A percentile compares a stretch with the other conserved stretches of the same genome.
Conservation (phyloP, 148 eudicot species). For the Amaranthus hypochondriacus region DNA sequence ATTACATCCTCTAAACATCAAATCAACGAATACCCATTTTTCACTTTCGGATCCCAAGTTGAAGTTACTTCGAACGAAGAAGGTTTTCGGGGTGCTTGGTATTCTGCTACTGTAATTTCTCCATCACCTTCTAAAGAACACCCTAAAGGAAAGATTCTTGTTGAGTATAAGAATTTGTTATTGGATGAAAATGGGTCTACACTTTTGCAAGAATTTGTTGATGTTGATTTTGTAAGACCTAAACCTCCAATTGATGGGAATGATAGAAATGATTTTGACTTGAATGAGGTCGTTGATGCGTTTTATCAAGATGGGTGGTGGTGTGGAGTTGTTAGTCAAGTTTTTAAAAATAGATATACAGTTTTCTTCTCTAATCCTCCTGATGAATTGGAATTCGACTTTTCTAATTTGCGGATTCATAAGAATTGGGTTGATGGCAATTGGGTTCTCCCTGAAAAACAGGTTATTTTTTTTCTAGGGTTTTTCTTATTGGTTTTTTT, state of each 20-base stretch:
- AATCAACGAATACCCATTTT: neutral
- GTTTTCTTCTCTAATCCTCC: constrained; percentile 25
- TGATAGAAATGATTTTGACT: constrained; percentile 6
- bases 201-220: constrained; percentile 22
- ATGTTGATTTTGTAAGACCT: constrained; percentile 20
- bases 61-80: constrained; percentile 55
- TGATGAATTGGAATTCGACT: constrained; percentile 16
- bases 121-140: neutral
- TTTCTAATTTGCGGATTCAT: constrained; percentile 24
- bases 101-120: constrained; percentile 37
- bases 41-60: constrained; percentile 39
- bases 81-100: constrained; percentile 47
- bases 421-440: constrained; percentile 26
- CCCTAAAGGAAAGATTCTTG: constrained; percentile 5
- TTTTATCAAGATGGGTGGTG: constrained; percentile 35
- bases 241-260: constrained; percentile 9
- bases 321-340: constrained; percentile 24
- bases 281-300: constrained; percentile 26
- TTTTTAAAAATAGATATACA: neutral
- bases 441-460: constrained; percentile 27
- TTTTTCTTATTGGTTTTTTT: no score
- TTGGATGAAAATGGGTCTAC: constrained; percentile 16
- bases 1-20: neutral
- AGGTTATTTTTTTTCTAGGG: constrained; percentile 14
- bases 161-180: constrained; percentile 25